Evolutionary conservation across 1,284 basidiomycete genomes (phyloP).

Genomic region (Marasmius sp.): DNA sequence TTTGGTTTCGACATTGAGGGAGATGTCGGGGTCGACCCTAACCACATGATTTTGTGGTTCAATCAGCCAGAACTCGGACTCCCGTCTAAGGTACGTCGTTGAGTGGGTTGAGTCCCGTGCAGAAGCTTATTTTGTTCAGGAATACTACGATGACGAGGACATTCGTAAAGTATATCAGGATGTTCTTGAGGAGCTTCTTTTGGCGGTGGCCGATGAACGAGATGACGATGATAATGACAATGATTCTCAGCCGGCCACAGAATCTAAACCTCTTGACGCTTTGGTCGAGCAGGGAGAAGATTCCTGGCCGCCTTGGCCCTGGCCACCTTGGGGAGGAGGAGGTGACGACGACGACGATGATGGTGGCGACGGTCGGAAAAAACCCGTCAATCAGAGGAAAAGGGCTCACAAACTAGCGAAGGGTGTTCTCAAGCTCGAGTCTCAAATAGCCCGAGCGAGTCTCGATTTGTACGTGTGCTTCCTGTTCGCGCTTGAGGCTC

Average conservation of each 20-base stretch:
- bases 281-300: conserved; percentile 23
- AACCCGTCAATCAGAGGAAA: conserved; percentile 41
- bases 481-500: not conserved
- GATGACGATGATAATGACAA: conserved; percentile 36
- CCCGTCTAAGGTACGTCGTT: conserved; percentile 71
- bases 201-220: conserved; percentile 48
- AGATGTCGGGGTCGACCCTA: conserved; percentile 88
- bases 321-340: conserved; percentile 77
- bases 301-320: conserved; percentile 83
- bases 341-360: conserved; percentile 45
- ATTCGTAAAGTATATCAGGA: conserved; percentile 72
- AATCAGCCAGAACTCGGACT: conserved; percentile 84
- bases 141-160: conserved; percentile 86
- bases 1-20: conserved; percentile 85
- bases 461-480: conserved; percentile 60
- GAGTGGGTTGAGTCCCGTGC: not conserved
- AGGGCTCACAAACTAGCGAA: conserved; percentile 67
- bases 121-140: conserved; percentile 40
- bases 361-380: conserved; percentile 36
- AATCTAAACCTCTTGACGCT: not conserved
- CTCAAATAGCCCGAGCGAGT: conserved; percentile 76
- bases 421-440: conserved; percentile 81
- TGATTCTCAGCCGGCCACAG: not conserved
- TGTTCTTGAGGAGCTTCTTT: conserved; percentile 70
- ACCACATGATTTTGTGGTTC: conserved; percentile 85